Conservation (phyloP, 805 yeast genomes). For the Candida manassasensis region DNA sequence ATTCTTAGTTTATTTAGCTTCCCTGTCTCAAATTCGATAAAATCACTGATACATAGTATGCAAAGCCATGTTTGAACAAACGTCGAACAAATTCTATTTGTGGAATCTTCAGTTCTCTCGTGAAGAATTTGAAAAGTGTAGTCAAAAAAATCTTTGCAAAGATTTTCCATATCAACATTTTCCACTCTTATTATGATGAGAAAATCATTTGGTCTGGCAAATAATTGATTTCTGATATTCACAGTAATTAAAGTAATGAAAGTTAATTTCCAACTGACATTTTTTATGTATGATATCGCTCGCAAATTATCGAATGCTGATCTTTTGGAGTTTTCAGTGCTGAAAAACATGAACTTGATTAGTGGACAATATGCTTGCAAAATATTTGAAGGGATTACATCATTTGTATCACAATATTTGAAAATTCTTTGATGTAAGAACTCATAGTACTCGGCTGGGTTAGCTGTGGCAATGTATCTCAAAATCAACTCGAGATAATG, state of each 20-base stretch:
- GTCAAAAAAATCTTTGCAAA: conserved; percentile 29
- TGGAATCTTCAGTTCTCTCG: conserved; percentile 10
- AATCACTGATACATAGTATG: conserved; percentile 31
- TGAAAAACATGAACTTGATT: conserved; percentile 28
- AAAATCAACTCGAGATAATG: conserved; percentile 24
- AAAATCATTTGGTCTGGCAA: conserved; percentile 35
- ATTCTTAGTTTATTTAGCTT: conserved; percentile 28
- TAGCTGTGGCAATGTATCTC: conserved; percentile 33
- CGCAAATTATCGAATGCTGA: conserved; percentile 19
- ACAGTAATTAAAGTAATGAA: conserved; percentile 27
- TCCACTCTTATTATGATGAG: conserved; percentile 15
- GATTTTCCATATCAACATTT: conserved; percentile 19
- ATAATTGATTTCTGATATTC: conserved; percentile 31
- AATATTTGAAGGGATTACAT: conserved; percentile 21
- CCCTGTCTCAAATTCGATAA: conserved; percentile 22
- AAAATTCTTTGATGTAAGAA: conserved; percentile 24
- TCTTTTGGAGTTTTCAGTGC: conserved; percentile 17
- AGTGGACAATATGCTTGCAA: conserved; percentile 32
- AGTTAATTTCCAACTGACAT: conserved; percentile 34
- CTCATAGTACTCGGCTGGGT: conserved; percentile 27
- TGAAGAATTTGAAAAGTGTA: conserved; percentile 27
- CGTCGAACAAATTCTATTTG: conserved; percentile 12
- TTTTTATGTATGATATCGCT: conserved; percentile 24
- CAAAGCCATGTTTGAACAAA: conserved; percentile 30
- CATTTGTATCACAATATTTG: conserved; percentile 18